Conservation (phyloP, 1,139 yeast species). For the Keqinozyma sinolaborantium region DNA sequence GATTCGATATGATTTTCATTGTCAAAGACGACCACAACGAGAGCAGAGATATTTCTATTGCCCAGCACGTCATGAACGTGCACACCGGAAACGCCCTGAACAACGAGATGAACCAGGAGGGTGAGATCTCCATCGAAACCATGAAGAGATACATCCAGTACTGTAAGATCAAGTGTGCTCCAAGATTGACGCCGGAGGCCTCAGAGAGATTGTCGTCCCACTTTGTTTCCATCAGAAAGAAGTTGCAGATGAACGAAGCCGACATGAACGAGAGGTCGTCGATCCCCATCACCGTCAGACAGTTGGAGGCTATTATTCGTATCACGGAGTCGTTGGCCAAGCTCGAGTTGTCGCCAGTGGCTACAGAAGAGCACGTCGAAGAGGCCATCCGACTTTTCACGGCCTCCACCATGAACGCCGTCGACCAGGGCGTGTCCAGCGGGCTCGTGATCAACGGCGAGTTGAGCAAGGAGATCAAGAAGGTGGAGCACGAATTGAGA, state of each 20-base stretch:
- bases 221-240: constrained; percentile 86
- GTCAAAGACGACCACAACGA: constrained; percentile 95
- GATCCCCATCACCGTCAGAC: constrained; percentile 96
- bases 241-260: constrained; percentile 76
- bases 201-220: constrained; percentile 90
- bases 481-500: constrained; percentile 80
- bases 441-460: constrained; percentile 46
- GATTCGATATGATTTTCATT: constrained; percentile 97
- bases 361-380: constrained; percentile 85
- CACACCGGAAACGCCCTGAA: constrained; percentile 70
- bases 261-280: constrained; percentile 87
- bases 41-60: constrained; percentile 81
- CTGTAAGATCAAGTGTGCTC: constrained; percentile 89
- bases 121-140: constrained; percentile 84
- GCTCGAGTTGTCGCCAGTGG: constrained; percentile 76
- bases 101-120: constrained; percentile 56
- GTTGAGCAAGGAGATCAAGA: constrained; percentile 65
- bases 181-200: constrained; percentile 85
- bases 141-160: constrained; percentile 93
- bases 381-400: constrained; percentile 93
- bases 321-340: constrained; percentile 94
- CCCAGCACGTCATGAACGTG: constrained; percentile 91
- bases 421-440: constrained; percentile 68
- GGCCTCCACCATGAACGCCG: constrained; percentile 98
- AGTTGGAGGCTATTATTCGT: constrained; percentile 94